Base-by-base conservation (phyloP, 2,329 filamentous ascomycete genomes). In the Alternaria sp. region DNA sequence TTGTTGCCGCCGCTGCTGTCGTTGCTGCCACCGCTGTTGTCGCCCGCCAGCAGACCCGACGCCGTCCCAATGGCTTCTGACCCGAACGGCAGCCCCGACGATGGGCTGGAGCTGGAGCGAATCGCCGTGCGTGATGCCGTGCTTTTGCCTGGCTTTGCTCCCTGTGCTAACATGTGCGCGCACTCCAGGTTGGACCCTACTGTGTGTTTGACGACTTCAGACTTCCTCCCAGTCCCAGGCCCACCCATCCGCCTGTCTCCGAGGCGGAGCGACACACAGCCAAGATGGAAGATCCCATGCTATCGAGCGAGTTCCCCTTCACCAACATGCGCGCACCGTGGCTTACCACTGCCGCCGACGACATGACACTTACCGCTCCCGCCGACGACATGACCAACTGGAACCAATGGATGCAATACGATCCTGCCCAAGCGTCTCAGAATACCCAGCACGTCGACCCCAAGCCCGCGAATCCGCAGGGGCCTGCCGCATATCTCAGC, bases 381-480 rank as follows among this genome's bases (percentile, higher is more conserved):
- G 66, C 72, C 56, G 71, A 74, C 44, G 68, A 76, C 28, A 66
- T 73, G 49, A 55, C 63, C 42, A 71, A 78, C 64, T 82, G 80
- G 80, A 80, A 79, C 65, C 78, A 82, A 42, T 82, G 79, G 78
- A 78, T 82, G 74, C 73, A 78, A 56, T 82, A 79, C 79, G 79
- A 82, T 68, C 79, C 79, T 46, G 71, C 77, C 42, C 69, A 76
- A 44, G 52, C 69, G 57, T 69, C 75, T 48, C 74, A 77, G 64
- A 65, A 69, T 39, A 34, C 66, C 39, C 62, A 67, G 55, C 55
- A 14, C 17, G 58, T 60, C 56, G 63, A 69, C 9, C 13, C 67
- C 53, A 73, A 73, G 58, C 62, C 68, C 13, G 56, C 66, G 44
- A 68, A 68, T 50, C 58, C 59, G 42, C 70, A 71, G 51, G 71